Conservation (phyloP, 768 basidiomycete genomes). For the Podaxis mareebaensis region DNA sequence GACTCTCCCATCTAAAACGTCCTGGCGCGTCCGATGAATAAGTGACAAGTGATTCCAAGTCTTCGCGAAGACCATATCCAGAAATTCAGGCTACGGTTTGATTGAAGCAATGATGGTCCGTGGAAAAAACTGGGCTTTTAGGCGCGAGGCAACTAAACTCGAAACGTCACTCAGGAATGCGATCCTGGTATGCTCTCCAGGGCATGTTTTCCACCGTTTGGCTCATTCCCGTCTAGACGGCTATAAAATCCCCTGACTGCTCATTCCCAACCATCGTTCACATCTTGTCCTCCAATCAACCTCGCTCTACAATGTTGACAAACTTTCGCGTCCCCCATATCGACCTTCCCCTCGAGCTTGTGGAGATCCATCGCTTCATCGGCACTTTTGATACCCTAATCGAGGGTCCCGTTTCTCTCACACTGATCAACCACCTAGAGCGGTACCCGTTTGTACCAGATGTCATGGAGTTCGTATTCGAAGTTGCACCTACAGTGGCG, state of each 20-base stretch:
- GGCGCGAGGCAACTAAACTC: conserved; percentile 10
- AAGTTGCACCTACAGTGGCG: neutral
- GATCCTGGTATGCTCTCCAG: conserved; percentile 11
- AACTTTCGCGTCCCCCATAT: neutral
- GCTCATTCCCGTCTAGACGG: neutral
- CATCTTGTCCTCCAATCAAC: neutral
- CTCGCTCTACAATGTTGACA: neutral
- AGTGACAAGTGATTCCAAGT: neutral
- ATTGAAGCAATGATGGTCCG: conserved; percentile 3
- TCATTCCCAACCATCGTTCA: neutral
- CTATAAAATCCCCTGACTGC: neutral
- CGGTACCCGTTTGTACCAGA: neutral
- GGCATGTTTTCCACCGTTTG: conserved; percentile 10
- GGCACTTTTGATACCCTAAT: neutral
- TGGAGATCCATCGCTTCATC: conserved; percentile 1
- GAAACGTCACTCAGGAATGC: conserved; percentile 5
- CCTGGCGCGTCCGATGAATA: too few species aligned
- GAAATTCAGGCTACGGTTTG: neutral
- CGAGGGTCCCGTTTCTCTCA: neutral
- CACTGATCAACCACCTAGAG: neutral
- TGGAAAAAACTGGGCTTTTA: conserved; percentile 10
- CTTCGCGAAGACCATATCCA: neutral
- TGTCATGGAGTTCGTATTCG: conserved; percentile 5
- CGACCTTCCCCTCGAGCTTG: neutral
- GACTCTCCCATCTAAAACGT: too few species aligned